phyloP scores from a whole-genome alignment of 257 asterid species.

The Hygrophila difformis region DNA sequence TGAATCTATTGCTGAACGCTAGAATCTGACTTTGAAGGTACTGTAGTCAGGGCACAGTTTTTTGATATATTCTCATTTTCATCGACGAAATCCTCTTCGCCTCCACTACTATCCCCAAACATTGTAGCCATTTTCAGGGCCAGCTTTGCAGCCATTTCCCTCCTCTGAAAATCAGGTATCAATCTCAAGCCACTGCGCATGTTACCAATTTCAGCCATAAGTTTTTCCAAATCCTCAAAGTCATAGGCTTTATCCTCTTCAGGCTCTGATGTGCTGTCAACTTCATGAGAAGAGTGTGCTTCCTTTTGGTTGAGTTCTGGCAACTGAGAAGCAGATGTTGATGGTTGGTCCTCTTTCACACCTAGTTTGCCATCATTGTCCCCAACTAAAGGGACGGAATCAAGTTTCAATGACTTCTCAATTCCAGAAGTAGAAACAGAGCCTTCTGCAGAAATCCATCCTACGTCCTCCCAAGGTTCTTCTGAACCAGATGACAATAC shows the following conservation, averaged over 20 bases:
- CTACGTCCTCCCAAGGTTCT: constrained; percentile 65
- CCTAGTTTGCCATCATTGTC: constrained; percentile 18
- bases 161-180: constrained; percentile 93
- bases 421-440: constrained; percentile 27
- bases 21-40: no score
- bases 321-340: constrained; percentile 38
- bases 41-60: no score
- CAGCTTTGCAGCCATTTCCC: constrained; percentile 92
- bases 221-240: constrained; percentile 76
- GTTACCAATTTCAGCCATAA: constrained; percentile 87
- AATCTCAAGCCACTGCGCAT: constrained; percentile 63
- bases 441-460: constrained; percentile 57
- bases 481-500: constrained; percentile 68
- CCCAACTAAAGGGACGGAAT: constrained; percentile 18
- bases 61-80: not conserved
- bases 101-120: constrained; percentile 83
- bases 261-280: constrained; percentile 23
- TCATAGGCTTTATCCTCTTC: constrained; percentile 44
- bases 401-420: constrained; percentile 23
- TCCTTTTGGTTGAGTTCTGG: constrained; percentile 28
- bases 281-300: constrained; percentile 17
- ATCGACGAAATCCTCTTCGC: constrained; percentile 46
- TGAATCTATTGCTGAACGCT: no score
- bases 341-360: constrained; percentile 29
- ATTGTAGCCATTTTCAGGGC: constrained; percentile 93